phyloP scores from a whole-genome alignment of 2,329 filamentous ascomycete species.

The Fusarium udum region DNA sequence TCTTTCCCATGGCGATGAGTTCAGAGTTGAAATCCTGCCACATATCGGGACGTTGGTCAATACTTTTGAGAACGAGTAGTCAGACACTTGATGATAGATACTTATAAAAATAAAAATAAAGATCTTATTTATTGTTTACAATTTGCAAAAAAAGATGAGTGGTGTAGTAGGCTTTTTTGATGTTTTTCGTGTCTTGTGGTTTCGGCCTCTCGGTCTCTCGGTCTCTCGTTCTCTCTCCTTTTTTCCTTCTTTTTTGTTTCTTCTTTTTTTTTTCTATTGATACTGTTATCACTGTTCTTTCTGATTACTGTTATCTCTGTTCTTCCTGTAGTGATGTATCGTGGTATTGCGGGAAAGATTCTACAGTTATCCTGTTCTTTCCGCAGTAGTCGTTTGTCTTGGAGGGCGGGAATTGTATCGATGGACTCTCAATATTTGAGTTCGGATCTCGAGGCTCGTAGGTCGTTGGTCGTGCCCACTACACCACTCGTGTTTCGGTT shows the following conservation, averaged over 20 bases:
- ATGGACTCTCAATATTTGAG: not conserved
- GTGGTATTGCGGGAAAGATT: not conserved
- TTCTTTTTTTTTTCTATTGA: not conserved
- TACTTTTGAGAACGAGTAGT: conserved; percentile 22
- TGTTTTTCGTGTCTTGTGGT: not conserved
- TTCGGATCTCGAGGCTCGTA: not conserved
- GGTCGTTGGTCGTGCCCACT: not conserved
- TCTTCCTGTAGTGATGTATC: not conserved
- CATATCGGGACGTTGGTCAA: conserved; percentile 56
- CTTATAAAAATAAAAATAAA: accelerated
- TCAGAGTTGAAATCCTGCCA: conserved; percentile 54
- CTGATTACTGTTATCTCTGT: not conserved
- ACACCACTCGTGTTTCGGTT: not conserved
- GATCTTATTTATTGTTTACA: accelerated
- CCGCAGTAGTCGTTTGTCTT: not conserved
- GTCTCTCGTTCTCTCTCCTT: not conserved
- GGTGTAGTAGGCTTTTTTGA: not conserved
- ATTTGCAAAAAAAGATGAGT: not conserved
- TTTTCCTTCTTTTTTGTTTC: not conserved
- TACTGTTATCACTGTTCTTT: not conserved
- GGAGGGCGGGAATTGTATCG: not conserved
- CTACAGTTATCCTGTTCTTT: not conserved
- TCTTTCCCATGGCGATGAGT: conserved; percentile 53
- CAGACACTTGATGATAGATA: accelerated
- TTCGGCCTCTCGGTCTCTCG: not conserved